Percentiles rank a stretch among this genome's conserved stretches.
Conservation (phyloP, 208 protist genomes). For the Borovskyia barvae region DNA sequence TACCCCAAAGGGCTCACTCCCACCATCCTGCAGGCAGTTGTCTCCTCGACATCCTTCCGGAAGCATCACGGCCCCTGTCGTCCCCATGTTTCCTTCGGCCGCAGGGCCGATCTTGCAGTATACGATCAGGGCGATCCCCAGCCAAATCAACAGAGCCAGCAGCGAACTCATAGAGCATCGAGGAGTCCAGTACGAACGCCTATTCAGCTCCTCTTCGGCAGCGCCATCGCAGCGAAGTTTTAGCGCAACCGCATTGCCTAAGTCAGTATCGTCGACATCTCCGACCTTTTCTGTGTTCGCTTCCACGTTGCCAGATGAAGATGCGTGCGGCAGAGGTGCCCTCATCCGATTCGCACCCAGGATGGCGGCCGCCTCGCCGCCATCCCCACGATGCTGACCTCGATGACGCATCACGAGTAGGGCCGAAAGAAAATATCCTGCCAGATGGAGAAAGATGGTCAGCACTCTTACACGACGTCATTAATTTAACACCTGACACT, state of each 20-base stretch:
- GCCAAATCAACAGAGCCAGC: conserved; percentile 19
- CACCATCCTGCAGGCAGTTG: conserved; percentile 9
- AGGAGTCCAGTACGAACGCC: neutral
- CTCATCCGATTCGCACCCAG: too few relatives aligned
- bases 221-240: too few relatives aligned
- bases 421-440: too few relatives aligned
- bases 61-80: neutral
- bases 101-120: neutral
- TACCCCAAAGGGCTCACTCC: conserved; percentile 42
- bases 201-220: neutral
- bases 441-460: too few relatives aligned
- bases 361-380: too few relatives aligned
- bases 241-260: conserved; percentile 4
- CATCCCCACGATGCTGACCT: too few relatives aligned
- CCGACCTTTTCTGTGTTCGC: conserved; percentile 2
- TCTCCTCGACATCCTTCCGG: conserved; percentile 17
- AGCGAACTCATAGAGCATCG: conserved; percentile 16
- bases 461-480: too few relatives aligned
- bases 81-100: neutral
- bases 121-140: conserved; percentile 12
- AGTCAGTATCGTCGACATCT: too few relatives aligned
- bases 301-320: neutral
- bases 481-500: too few relatives aligned
- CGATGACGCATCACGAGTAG: too few relatives aligned
- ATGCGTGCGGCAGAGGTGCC: too few relatives aligned